Base-by-base conservation (phyloP, 2,329 filamentous ascomycete species). In the Diaporthe citri region DNA sequence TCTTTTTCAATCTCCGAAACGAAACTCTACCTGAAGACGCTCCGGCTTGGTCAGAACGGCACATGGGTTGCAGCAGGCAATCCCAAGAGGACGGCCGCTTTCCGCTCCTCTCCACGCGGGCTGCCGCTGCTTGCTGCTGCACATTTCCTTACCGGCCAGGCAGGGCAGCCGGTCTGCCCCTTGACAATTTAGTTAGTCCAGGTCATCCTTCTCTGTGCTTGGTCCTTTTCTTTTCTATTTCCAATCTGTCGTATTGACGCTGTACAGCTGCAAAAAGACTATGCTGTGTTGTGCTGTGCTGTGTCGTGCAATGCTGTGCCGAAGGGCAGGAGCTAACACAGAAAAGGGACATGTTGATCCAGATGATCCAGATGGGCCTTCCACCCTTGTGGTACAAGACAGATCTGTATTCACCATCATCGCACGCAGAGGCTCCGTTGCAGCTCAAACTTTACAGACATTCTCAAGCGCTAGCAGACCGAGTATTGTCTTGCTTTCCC, bases 91-190 rank as follows among this genome's bases (percentile, higher is more conserved):
- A 62, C 43, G 70, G 56, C 56, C 70, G 34, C 34, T 31, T 72
- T 72, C 56, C 70, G 70, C 70, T 60, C 46, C 57, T 71, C 43
- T 17, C 13, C 41, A 59, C 43, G 31, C 34, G 31, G 25, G 12
- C 34, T 15, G 52, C 67, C 25, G 36, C n/a, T 25, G 43, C 43
- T 36, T 55, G 10, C 51, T 71, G 25, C 56, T 72, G 43, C 70
- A 52, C 55, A 60, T n/a, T 62, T 12, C 70, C 70, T 51, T 62
- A 12, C 69, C 70, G 31, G 56, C 31, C 56, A 34, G 46, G 5
- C n/a, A 39, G 22, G 25, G 43, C 28, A n/a, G 62, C 10, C 28
- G 43, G 20, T 36, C 28, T 36, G 62, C 28, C 22, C 28, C 31
- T 20, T 25, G 62, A 20, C 43, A 36, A 51, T 51, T n/a, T 15